These are phyloP conservation scores for Linum usitatissimum DNA, from an alignment of 345 rosid species.

Conservation along the genomic window DNA sequence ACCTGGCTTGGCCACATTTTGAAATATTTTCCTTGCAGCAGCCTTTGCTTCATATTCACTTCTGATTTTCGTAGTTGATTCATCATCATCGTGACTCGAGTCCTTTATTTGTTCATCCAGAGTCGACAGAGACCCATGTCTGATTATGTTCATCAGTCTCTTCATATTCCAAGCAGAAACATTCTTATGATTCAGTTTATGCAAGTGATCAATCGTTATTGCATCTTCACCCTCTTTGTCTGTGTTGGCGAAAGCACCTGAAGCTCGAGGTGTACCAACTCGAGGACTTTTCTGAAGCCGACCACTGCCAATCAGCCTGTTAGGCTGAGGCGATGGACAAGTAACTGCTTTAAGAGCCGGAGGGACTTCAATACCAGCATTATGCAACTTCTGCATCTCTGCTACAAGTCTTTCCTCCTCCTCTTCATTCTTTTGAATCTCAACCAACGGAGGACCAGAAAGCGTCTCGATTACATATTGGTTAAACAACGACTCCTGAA, in stretches of 20 bases:
- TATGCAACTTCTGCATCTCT: slow-evolving; percentile 3
- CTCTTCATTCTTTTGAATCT: not conserved
- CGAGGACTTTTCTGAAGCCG: slow-evolving; percentile 20
- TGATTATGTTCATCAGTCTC: slow-evolving; percentile 25
- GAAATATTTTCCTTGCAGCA: slow-evolving; percentile 25
- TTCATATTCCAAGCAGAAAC: slow-evolving; percentile 32
- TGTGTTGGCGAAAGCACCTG: slow-evolving; percentile 12
- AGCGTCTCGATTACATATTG: slow-evolving; percentile 4
- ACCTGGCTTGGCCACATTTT: slow-evolving; percentile 24
- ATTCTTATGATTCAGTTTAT: slow-evolving; percentile 22
- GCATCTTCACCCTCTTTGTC: slow-evolving; percentile 15
- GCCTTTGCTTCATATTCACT: slow-evolving; percentile 26
- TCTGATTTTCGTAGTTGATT: slow-evolving; percentile 20
- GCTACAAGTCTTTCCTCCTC: not conserved
- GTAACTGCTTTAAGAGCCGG: slow-evolving; percentile 4
- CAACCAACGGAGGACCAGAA: slow-evolving; percentile 2
- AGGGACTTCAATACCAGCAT: not conserved
- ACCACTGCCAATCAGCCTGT: slow-evolving; percentile 16
- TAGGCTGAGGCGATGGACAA: not conserved
- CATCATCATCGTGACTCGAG: slow-evolving; percentile 19
- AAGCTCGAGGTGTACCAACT: slow-evolving; percentile 18
- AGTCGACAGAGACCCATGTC: slow-evolving; percentile 20
- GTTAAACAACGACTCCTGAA: slow-evolving; percentile 3
- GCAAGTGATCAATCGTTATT: slow-evolving; percentile 23
- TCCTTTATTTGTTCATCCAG: slow-evolving; percentile 19